Evolutionary conservation across 352 stramenopile species (phyloP), one percentile per base, ranked within the genome.

Genomic region (Aphanomyces euteiches): DNA sequence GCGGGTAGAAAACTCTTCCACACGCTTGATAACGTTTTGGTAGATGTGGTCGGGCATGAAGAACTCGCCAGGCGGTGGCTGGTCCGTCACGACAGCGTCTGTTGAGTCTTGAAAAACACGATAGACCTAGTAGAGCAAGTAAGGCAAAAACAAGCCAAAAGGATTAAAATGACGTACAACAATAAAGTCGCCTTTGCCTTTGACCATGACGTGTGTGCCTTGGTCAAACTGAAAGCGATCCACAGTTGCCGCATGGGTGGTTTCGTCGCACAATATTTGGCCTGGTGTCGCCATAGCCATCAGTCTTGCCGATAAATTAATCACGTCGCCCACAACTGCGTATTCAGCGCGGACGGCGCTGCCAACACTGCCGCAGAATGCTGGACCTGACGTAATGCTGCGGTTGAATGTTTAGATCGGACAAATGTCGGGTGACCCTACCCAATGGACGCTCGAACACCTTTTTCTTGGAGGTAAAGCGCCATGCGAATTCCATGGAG

Each of bases 291-390:
- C 85, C 0, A 85, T 75, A 0, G 81, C 78, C 88, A 96, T 96
- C 13, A 96, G 73, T 5, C 88, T 77, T 21, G 87, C 85, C 7
- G 87, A 81, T 8, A 96, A 54, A 65, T 96, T 95, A 64, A 96
- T 92, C 1, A 89, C 83, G 45, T 96, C 85, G 3, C 88, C 88
- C 17, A 96, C 85, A 4, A 93, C 85, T 0, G 87, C 88, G 40
- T 92, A 96, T 50, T 96, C 88, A 19, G 83, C 83, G 7, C 88
- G 80, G 43, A 82, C 76, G 28, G 74, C 74, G 56, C 82, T 93
- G 5, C 87, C 67, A 57, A 73, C 57, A 36, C 56, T 68, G 3
- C 84, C 84, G 56, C 85, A 91, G 59, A 87, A 89, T 2, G 83
- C 84, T n/a, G 83, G 87, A 1, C 83, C 84, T 10, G 84, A 88